Conservation (phyloP, 495 filamentous ascomycete genomes). For the Daldinia bambusicola region DNA sequence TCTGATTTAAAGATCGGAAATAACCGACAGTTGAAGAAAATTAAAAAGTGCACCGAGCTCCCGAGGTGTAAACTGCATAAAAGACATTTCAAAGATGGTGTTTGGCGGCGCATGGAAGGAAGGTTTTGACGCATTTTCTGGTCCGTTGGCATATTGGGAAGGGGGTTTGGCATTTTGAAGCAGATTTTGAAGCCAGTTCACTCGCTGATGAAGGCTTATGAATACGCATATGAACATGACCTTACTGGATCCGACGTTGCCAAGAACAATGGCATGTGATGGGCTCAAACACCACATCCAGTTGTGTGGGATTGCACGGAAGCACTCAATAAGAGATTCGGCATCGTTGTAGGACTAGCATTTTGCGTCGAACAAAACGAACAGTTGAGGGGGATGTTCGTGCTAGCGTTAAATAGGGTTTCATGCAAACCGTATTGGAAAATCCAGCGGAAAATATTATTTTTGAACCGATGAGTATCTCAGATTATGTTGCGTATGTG, state of each 20-base stretch:
- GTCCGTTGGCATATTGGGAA: constrained; percentile 21
- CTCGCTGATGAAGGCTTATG: constrained; percentile 9
- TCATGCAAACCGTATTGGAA: not conserved
- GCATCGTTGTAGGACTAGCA: constrained; percentile 19
- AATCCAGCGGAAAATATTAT: not conserved
- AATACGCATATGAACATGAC: constrained; percentile 12
- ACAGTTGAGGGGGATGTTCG: not conserved
- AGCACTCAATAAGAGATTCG: constrained; percentile 18
- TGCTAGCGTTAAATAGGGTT: not conserved
- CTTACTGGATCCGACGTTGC: constrained; percentile 4
- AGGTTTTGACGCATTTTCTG: constrained; percentile 24
- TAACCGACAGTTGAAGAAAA: not conserved
- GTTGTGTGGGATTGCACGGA: not conserved
- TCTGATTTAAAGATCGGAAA: not conserved
- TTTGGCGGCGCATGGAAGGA: constrained; percentile 13
- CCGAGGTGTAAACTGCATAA: constrained; percentile 14
- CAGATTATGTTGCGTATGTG: not conserved
- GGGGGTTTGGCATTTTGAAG: not conserved
- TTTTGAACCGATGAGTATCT: not conserved
- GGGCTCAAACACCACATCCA: constrained; percentile 3
- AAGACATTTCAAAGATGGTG: constrained; percentile 24
- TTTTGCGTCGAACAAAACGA: constrained; percentile 18
- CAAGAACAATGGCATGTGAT: constrained; percentile 15
- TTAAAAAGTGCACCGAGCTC: not conserved
- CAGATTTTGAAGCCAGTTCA: constrained; percentile 5